Percentiles rank a stretch among this genome's conserved stretches.
Conservation (phyloP, 1,284 basidiomycete genomes). For the Fomitopsis schrenkii region DNA sequence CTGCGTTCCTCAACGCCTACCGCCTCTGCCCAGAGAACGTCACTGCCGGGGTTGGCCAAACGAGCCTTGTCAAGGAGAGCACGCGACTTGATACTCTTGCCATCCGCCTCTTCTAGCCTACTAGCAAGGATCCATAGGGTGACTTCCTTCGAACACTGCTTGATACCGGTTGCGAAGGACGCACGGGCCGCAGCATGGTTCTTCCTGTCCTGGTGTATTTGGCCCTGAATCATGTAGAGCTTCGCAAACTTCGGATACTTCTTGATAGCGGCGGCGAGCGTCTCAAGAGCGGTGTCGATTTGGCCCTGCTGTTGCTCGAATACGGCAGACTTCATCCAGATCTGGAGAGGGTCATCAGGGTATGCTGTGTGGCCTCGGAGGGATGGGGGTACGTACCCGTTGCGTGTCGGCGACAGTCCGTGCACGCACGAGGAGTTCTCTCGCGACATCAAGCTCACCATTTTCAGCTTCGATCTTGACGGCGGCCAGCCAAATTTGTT, state of each 20-base stretch:
- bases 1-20: constrained; percentile 88
- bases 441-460: constrained; percentile 81
- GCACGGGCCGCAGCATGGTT: constrained; percentile 68
- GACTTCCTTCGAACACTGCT: constrained; percentile 78
- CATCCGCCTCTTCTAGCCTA: constrained; percentile 83
- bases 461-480: constrained; percentile 96
- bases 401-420: constrained; percentile 88
- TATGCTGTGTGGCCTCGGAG: constrained; percentile 1
- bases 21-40: constrained; percentile 87
- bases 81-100: constrained; percentile 90
- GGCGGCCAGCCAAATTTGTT: constrained; percentile 96
- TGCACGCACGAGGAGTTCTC: constrained; percentile 84
- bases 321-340: constrained; percentile 98
- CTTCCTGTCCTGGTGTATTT: constrained; percentile 69
- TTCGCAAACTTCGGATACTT: constrained; percentile 90
- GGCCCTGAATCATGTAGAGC: constrained; percentile 95
- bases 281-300: constrained; percentile 69
- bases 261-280: constrained; percentile 68
- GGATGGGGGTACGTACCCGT: constrained; percentile 50
- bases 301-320: constrained; percentile 90
- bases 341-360: constrained; percentile 42
- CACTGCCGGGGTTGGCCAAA: constrained; percentile 79
- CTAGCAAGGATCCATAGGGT: constrained; percentile 88
- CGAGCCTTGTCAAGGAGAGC: constrained; percentile 90
- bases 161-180: constrained; percentile 78